These are phyloP conservation scores for Haplosporangium sp. DNA, from an alignment of 371 early-diverging fungal genomes.

Conservation along the genomic window DNA sequence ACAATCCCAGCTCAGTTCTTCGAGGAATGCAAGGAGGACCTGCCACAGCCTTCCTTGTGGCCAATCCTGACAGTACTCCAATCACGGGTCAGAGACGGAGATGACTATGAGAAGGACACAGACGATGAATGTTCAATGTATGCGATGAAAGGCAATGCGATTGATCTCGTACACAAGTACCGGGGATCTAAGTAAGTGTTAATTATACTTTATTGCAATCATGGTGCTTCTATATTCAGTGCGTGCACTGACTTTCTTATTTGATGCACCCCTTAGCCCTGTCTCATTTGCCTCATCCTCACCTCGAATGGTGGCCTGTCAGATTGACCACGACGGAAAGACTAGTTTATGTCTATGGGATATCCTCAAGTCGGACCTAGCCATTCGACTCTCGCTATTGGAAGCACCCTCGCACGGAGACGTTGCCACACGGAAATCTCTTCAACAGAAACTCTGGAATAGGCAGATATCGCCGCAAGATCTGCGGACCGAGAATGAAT, in stretches of 20 bases:
- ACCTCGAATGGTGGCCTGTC: constrained; percentile 27
- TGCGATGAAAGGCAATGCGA: constrained; percentile 13
- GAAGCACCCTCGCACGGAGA: constrained; percentile 16
- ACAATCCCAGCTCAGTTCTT: constrained; percentile 28
- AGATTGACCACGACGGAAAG: constrained; percentile 10
- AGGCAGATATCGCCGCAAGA: background rate
- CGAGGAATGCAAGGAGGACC: constrained; percentile 11
- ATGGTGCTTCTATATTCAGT: background rate
- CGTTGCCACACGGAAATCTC: background rate
- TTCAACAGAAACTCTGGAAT: background rate
- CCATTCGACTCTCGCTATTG: constrained; percentile 16
- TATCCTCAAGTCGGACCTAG: constrained; percentile 20
- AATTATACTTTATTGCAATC: background rate
- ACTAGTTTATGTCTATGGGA: constrained; percentile 30
- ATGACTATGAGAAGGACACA: background rate
- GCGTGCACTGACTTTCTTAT: background rate
- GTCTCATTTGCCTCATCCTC: constrained; percentile 21
- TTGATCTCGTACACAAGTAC: constrained; percentile 34
- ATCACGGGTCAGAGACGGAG: constrained; percentile 9
- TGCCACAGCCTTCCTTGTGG: constrained; percentile 13
- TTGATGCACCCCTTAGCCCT: background rate
- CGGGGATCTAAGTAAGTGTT: constrained; percentile 24
- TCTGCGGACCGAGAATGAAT: background rate
- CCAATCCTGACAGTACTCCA: constrained; percentile 24
- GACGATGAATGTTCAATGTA: constrained; percentile 27